A percentile compares a stretch with the other conserved stretches of the same genome.
These are phyloP conservation scores for Lachnellula occidentalis DNA, from an alignment of 2,329 filamentous ascomycete genomes.

Conservation along the genomic window DNA sequence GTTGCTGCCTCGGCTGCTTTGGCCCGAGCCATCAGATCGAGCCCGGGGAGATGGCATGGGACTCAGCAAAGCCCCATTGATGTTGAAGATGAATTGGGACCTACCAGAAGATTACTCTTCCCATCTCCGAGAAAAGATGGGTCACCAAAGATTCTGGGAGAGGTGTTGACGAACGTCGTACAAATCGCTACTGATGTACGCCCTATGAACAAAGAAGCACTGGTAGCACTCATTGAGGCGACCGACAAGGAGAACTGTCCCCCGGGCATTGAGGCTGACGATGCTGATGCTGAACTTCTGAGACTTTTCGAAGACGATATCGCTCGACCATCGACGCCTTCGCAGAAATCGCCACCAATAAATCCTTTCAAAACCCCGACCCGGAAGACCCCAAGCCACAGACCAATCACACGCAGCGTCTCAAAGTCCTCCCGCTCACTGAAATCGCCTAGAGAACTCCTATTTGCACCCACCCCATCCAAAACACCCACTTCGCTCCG, in stretches of 20 bases:
- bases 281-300: conserved; percentile 27
- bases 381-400: conserved; percentile 28
- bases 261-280: conserved; percentile 15
- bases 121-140: conserved; percentile 67
- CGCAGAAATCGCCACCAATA: conserved; percentile 13
- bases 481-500: conserved; percentile 23
- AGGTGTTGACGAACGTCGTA: conserved; percentile 49
- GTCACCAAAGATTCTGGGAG: conserved; percentile 55
- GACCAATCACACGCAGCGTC: conserved; percentile 30
- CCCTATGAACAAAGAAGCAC: conserved; percentile 15
- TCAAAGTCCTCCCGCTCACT: conserved; percentile 25
- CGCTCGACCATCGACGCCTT: conserved; percentile 28
- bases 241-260: conserved; percentile 29
- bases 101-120: conserved; percentile 67
- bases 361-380: conserved; percentile 33
- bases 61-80: conserved; percentile 53
- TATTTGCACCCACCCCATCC: conserved; percentile 25
- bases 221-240: conserved; percentile 13
- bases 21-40: conserved; percentile 31
- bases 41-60: conserved; percentile 39
- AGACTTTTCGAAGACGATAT: conserved; percentile 30
- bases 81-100: conserved; percentile 44
- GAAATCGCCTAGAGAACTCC: conserved; percentile 25
- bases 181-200: conserved; percentile 38
- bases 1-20: conserved; percentile 28